phyloP scores from a whole-genome alignment of 495 filamentous ascomycete species.

The Talaromyces borbonicus region DNA sequence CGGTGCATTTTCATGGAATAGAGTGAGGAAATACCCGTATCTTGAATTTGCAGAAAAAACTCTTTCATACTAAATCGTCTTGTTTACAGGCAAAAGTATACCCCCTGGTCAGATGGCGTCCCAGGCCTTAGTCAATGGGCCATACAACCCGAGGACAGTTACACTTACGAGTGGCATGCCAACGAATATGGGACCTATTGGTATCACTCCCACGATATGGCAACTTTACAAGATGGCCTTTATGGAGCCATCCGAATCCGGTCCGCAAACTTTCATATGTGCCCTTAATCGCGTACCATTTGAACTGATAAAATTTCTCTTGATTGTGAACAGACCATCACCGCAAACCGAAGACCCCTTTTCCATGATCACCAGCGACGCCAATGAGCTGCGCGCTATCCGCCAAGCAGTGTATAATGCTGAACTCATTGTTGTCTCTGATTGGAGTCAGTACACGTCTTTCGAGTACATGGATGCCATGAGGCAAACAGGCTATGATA shows the following conservation, averaged over 20 bases:
- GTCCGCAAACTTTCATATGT: background rate
- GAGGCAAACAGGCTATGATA: slow-evolving; percentile 7
- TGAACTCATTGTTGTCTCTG: slow-evolving; percentile 40
- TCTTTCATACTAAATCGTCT: background rate
- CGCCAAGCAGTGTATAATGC: slow-evolving; percentile 32
- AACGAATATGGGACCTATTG: slow-evolving; percentile 10
- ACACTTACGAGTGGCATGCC: slow-evolving; percentile 29
- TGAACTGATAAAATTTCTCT: background rate
- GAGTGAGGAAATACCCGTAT: background rate
- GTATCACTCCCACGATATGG: slow-evolving; percentile 43
- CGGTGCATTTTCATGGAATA: slow-evolving; percentile 34
- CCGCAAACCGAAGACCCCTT: slow-evolving; percentile 30
- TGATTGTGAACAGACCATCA: slow-evolving; percentile 1
- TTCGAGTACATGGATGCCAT: slow-evolving; percentile 28
- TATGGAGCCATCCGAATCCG: slow-evolving; percentile 38
- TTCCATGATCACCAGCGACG: slow-evolving; percentile 30
- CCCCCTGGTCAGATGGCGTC: slow-evolving; percentile 42
- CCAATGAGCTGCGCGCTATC: slow-evolving; percentile 31
- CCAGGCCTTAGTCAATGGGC: slow-evolving; percentile 36
- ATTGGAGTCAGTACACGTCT: slow-evolving; percentile 45
- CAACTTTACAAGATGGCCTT: slow-evolving; percentile 42
- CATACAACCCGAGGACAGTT: slow-evolving; percentile 34
- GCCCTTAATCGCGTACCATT: background rate
- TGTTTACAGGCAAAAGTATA: slow-evolving; percentile 19
- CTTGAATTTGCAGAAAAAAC: background rate